Evolutionary conservation across 148 eudicot genomes (phyloP).

Genomic region (Oxyria digyna): DNA sequence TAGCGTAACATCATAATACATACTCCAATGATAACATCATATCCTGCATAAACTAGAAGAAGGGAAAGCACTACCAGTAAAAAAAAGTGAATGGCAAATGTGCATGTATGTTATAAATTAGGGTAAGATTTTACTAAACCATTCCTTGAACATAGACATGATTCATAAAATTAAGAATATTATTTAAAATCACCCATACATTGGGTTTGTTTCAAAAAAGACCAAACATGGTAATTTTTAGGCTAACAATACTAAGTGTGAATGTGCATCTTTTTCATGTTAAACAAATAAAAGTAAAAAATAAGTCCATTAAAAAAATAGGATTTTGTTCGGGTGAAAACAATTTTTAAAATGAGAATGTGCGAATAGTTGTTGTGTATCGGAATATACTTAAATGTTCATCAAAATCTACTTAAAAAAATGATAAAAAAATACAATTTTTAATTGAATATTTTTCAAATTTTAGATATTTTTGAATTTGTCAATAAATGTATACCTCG

Average conservation of each 20-base stretch:
- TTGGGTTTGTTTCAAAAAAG: background rate
- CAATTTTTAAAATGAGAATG: too few species aligned
- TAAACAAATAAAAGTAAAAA: too few species aligned
- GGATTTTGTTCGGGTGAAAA: too few species aligned
- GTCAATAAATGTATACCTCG: too few species aligned
- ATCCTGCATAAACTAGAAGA: background rate
- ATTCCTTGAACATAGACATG: background rate
- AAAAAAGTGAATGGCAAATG: background rate
- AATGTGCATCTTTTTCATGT: too few species aligned
- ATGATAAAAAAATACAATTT: too few species aligned
- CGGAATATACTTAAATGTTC: too few species aligned
- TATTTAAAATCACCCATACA: background rate
- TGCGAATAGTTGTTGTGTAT: too few species aligned
- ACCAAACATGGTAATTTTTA: background rate
- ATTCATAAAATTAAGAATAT: background rate
- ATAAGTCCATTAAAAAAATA: too few species aligned
- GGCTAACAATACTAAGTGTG: background rate
- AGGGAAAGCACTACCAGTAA: background rate
- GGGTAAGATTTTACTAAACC: background rate
- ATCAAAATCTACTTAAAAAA: too few species aligned
- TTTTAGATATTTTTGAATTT: too few species aligned
- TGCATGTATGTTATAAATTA: background rate
- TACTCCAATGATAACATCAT: background rate
- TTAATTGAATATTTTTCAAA: too few species aligned
- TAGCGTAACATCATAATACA: background rate